These are phyloP conservation scores for Rhynchosporium agropyri DNA, from an alignment of 2,329 filamentous ascomycete genomes.

Conservation along the genomic window DNA sequence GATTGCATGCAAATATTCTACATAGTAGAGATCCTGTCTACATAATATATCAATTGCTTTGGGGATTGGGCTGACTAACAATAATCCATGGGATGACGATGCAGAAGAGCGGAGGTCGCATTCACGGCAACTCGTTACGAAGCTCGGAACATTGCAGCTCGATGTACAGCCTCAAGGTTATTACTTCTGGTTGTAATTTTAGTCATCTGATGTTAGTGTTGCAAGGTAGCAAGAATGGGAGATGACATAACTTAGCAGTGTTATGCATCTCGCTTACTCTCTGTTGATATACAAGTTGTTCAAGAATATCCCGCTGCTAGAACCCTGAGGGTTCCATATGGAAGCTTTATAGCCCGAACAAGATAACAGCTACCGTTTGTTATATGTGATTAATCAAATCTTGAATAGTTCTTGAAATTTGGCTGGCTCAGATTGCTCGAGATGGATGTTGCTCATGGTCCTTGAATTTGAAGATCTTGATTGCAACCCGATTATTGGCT, in stretches of 20 bases:
- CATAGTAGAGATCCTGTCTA: not conserved
- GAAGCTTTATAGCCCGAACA: too few species aligned
- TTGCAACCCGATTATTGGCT: conserved; percentile 46
- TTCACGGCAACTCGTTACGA: not conserved
- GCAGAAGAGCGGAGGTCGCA: conserved; percentile 2
- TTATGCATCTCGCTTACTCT: not conserved
- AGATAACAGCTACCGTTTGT: conserved; percentile 35
- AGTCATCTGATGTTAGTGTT: not conserved
- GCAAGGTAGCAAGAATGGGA: not conserved
- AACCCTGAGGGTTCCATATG: too few species aligned
- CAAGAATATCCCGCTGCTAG: too few species aligned
- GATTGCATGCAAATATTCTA: not conserved
- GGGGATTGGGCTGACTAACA: conserved; percentile 6
- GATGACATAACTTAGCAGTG: not conserved
- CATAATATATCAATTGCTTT: not conserved
- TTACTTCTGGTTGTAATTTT: not conserved
- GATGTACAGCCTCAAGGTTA: too few species aligned
- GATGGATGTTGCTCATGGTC: conserved; percentile 47
- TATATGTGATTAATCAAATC: conserved; percentile 49
- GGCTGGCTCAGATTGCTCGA: conserved; percentile 45
- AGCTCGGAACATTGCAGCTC: not conserved
- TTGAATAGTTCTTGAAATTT: conserved; percentile 48
- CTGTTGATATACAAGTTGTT: not conserved
- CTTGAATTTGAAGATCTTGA: conserved; percentile 52
- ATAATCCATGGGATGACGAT: conserved; percentile 1